These are phyloP conservation scores for Penicillium polonicum DNA, from an alignment of 2,329 filamentous ascomycete genomes.

Conservation along the genomic window DNA sequence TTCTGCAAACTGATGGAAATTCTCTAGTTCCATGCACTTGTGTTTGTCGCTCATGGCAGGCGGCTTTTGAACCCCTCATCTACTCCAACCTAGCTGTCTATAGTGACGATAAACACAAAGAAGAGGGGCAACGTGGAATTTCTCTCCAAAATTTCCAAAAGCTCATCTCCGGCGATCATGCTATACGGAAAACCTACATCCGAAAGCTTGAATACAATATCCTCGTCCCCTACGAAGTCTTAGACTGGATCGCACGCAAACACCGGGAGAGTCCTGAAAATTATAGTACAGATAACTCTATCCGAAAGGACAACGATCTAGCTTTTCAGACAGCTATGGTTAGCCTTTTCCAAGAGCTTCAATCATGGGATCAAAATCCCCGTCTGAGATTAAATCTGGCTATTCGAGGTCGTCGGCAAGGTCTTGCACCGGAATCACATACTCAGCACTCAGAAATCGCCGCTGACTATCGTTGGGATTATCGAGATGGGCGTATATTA, in stretches of 20 bases:
- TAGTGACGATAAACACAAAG: slow-evolving; percentile 7
- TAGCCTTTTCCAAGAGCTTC: slow-evolving; percentile 6
- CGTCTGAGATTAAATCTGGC: slow-evolving; percentile 6
- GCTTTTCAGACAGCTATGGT: slow-evolving; percentile 6
- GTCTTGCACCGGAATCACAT: slow-evolving; percentile 13
- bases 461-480: too few relatives aligned
- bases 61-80: slow-evolving; percentile 12
- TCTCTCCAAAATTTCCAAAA: slow-evolving; percentile 9
- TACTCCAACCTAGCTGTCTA: slow-evolving; percentile 11
- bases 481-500: too few relatives aligned
- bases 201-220: slow-evolving; percentile 10
- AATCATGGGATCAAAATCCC: slow-evolving; percentile 5
- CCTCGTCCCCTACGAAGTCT: slow-evolving; percentile 8
- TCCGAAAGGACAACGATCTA: slow-evolving; percentile 13
- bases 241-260: slow-evolving; percentile 9
- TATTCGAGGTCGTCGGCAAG: slow-evolving; percentile 4
- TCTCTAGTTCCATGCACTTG: slow-evolving; percentile 7
- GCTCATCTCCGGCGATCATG: slow-evolving; percentile 7
- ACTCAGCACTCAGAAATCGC: slow-evolving; percentile 1
- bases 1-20: slow-evolving; percentile 1
- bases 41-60: slow-evolving; percentile 19
- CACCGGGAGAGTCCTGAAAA: neutral
- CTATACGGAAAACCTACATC: slow-evolving; percentile 7
- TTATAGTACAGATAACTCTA: slow-evolving; percentile 10
- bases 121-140: neutral